phyloP scores from a whole-genome alignment of 1,284 basidiomycete species.

The Neonothopanus nambi region DNA sequence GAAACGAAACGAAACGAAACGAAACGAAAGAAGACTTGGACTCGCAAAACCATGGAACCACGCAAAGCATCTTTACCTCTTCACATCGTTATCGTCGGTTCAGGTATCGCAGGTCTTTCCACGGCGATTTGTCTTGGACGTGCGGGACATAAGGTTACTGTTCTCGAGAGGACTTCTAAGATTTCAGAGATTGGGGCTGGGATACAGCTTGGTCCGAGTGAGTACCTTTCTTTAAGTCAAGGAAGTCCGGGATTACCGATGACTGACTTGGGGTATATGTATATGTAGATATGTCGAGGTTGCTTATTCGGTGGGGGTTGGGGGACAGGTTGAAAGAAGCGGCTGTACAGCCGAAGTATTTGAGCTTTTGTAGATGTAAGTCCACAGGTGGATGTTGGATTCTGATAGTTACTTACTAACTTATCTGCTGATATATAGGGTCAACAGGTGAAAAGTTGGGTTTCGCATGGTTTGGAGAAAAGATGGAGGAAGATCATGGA shows the following conservation, averaged over 20 bases:
- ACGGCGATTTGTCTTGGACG: slow-evolving; percentile 42
- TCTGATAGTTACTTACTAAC: not conserved
- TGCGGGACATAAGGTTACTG: slow-evolving; percentile 44
- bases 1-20: no score
- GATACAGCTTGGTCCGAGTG: slow-evolving; percentile 44
- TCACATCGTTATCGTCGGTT: no score
- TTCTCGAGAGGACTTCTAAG: slow-evolving; percentile 34
- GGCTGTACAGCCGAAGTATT: slow-evolving; percentile 32
- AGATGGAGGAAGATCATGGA: slow-evolving; percentile 3
- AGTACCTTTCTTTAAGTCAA: not conserved
- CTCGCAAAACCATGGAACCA: no score
- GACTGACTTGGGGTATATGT: slow-evolving; percentile 34
- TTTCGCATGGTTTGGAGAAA: not conserved
- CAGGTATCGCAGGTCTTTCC: slow-evolving; percentile 45
- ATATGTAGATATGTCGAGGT: no score
- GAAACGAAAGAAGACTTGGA: no score
- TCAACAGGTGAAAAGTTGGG: slow-evolving; percentile 38
- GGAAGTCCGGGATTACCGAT: slow-evolving; percentile 41
- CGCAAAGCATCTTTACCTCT: no score
- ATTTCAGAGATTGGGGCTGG: slow-evolving; percentile 49
- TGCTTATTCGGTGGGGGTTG: slow-evolving; percentile 52
- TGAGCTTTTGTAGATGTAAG: slow-evolving; percentile 48
- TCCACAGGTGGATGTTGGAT: slow-evolving; percentile 5
- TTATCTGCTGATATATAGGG: slow-evolving; percentile 35
- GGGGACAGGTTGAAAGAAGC: slow-evolving; percentile 40